Evolutionary conservation across 768 basidiomycete genomes (phyloP), one percentile per base, ranked within the genome.

Genomic region (Gymnopilus junonius): DNA sequence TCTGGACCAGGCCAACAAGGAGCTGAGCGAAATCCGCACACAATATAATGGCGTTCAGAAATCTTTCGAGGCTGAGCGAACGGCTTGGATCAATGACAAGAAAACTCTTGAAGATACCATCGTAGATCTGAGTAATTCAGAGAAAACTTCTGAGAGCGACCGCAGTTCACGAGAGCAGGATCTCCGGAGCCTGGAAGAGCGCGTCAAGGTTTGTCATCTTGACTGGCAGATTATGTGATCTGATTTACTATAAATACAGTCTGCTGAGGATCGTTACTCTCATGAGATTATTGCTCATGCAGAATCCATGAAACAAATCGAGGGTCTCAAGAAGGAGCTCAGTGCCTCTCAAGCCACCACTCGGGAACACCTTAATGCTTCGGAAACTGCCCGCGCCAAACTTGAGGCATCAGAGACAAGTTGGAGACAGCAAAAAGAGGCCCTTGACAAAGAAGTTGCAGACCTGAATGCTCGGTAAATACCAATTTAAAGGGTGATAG

Each of bases 211-310:
- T 68, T 23, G 78, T 65, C 27, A 40, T 62, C 8, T 48, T 25
- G 27, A 20, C 12, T 8, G 25, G 29, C n/a, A 11, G 31, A 21
- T 27, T 37, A 48, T 32, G 31, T 53, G 43, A 11, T 39, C 39
- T 32, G 40, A 34, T 50, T 4, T 62, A 20, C 45, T 42, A 39
- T 39, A 31, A 34, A 56, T 8, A 23, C 65, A 88, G 85, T 83
- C 87, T 66, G 92, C 92, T 5, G 92, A 95, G 71, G 90, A 92
- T 55, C 85, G 89, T 58, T 95, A 95, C 67, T 84, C 88, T 4
- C 83, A 87, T 55, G 94, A 94, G 71, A 85, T 95, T n/a, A 77
- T 95, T 32, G 80, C 91, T 0, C 94, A 96, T 72, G 94, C 94
- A 0, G 93, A 94, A 21, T 84, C 91, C 0, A 90, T 95, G 81